phyloP scores from a whole-genome alignment of 352 stramenopile species.

The Pythium dissimile region DNA sequence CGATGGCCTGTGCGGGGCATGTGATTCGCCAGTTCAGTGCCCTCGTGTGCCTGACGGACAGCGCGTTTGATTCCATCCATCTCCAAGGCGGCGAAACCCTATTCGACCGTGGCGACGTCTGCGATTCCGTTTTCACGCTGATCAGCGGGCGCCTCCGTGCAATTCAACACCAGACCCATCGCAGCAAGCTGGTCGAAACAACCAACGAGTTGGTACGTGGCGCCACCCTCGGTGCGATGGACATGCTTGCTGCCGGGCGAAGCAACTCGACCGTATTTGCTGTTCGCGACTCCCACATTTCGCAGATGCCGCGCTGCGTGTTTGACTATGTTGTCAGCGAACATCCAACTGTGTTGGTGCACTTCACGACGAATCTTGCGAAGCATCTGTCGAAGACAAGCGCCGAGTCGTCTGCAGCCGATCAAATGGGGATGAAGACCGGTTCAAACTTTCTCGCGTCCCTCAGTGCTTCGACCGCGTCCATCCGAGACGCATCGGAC shows the following conservation, averaged over 20 bases:
- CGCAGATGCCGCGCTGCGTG: constrained; percentile 83
- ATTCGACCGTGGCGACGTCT: constrained; percentile 73
- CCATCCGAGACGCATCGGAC: constrained; percentile 20
- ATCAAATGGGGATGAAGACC: constrained; percentile 32
- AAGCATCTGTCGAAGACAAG: constrained; percentile 50
- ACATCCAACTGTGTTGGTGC: constrained; percentile 60
- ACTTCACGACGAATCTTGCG: constrained; percentile 78
- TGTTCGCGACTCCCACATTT: constrained; percentile 83
- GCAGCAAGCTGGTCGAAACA: constrained; percentile 65
- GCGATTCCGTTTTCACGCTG: constrained; percentile 77
- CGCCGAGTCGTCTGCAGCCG: constrained; percentile 29
- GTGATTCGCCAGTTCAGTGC: constrained; percentile 70
- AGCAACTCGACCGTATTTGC: constrained; percentile 84
- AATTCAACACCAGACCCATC: constrained; percentile 61
- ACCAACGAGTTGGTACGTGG: constrained; percentile 78
- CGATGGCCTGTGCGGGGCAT: constrained; percentile 49
- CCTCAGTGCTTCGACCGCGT: constrained; percentile 32
- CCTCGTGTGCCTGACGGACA: constrained; percentile 70
- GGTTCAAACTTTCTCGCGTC: constrained; percentile 54
- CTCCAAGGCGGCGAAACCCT: constrained; percentile 77
- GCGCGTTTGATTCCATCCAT: constrained; percentile 82
- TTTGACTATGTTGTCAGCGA: constrained; percentile 82
- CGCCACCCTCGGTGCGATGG: constrained; percentile 73
- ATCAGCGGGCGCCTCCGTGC: constrained; percentile 75
- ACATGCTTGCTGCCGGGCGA: constrained; percentile 71